Conservation (phyloP, 441 rosid genomes). For the Brassica balearica region DNA sequence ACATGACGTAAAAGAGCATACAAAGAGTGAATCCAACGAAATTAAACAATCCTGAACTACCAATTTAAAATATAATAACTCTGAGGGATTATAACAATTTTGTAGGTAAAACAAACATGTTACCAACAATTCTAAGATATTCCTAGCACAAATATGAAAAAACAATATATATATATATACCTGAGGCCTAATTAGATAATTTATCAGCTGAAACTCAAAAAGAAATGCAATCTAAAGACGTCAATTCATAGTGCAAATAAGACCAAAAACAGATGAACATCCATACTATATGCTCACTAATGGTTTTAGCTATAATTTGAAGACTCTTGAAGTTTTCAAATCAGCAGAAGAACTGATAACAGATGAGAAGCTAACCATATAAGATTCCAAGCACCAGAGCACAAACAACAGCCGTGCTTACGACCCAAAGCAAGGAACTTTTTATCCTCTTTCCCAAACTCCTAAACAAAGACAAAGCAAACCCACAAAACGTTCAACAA, state of each 20-base stretch:
- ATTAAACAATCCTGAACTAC: background rate
- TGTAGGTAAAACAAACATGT: background rate
- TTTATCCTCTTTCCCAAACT: slow-evolving; percentile 81
- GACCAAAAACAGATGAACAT: slow-evolving; percentile 8
- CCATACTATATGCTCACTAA: slow-evolving; percentile 5
- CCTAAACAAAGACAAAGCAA: slow-evolving; percentile 51
- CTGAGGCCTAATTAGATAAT: background rate
- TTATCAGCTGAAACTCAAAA: slow-evolving; percentile 8
- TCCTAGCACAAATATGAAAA: background rate
- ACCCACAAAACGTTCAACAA: background rate
- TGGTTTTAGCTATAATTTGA: slow-evolving; percentile 7
- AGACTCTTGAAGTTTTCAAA: slow-evolving; percentile 25
- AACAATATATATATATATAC: background rate
- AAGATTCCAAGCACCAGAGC: slow-evolving; percentile 89
- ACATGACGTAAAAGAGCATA: slow-evolving; percentile 34
- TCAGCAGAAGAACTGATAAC: slow-evolving; percentile 3
- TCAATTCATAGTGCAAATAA: slow-evolving; percentile 2
- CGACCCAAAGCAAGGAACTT: slow-evolving; percentile 91
- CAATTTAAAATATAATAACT: background rate
- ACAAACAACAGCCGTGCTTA: slow-evolving; percentile 78
- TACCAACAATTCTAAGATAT: slow-evolving; percentile 2
- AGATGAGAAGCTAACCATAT: slow-evolving; percentile 66
- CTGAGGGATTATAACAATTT: background rate
- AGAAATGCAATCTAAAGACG: background rate
- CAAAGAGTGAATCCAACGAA: slow-evolving; percentile 21